phyloP scores from a whole-genome alignment of 768 basidiomycete species.

The Pulveroboletus sp. region DNA sequence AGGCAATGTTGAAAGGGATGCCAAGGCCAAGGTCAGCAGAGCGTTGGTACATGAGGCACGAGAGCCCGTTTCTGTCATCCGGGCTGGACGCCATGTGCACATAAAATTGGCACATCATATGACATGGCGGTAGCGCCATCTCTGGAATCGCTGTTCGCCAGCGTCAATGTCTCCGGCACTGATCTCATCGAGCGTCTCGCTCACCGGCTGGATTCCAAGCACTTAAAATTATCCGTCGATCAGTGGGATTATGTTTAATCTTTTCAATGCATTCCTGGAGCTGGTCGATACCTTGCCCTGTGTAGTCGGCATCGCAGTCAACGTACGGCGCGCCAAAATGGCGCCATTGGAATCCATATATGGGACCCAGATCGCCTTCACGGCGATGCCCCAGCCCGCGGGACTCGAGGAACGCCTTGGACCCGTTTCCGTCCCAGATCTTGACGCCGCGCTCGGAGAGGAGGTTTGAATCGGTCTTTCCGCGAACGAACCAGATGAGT shows the following conservation, averaged over 20 bases:
- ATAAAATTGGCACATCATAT: constrained; percentile 99
- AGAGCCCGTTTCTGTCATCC: constrained; percentile 62
- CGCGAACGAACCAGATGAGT: constrained; percentile 89
- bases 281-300: constrained; percentile 88
- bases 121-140: constrained; percentile 98
- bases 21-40: constrained; percentile 97
- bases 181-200: constrained; percentile 7
- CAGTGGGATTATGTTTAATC: constrained; percentile 89
- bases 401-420: constrained; percentile 77
- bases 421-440: constrained; percentile 98
- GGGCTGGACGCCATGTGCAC: constrained; percentile 72
- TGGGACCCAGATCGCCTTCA: constrained; percentile 92
- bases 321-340: constrained; percentile 86
- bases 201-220: constrained; percentile 98
- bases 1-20: constrained; percentile 99
- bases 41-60: constrained; percentile 96
- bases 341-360: constrained; percentile 97
- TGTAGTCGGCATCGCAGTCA: constrained; percentile 71
- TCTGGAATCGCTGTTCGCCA: constrained; percentile 67
- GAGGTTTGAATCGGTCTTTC: constrained; percentile 73
- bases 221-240: constrained; percentile 88
- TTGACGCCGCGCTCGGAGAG: constrained; percentile 81
- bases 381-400: constrained; percentile 79
- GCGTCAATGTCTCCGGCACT: not conserved
- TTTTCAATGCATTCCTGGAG: constrained; percentile 83